Base-by-base conservation (phyloP, 768 basidiomycete genomes). In the Tulasnella sp. region DNA sequence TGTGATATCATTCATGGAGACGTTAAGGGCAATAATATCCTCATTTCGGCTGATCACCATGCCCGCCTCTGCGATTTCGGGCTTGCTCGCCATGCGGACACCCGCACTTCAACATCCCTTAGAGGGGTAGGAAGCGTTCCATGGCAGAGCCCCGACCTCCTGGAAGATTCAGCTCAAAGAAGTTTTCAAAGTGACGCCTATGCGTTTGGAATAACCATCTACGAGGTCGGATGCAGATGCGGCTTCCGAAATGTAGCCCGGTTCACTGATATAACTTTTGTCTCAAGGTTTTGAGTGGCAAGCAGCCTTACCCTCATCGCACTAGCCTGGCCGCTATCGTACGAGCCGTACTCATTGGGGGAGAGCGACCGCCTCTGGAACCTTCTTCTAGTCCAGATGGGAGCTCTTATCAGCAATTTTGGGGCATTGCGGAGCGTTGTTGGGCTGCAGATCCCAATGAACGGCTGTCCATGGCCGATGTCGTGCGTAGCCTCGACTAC, bases 41-140 rank as follows among this genome's bases (percentile, higher is more conserved):
- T 76, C 24, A 19, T 52, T 34, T 5, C 42, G 24, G 5, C 44
- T 5, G 40, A 44, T 10, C 24, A 48, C 14, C 31, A 44, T 36
- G 42, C 75, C 24, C 52, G 44, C 24, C 40, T 76, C 38, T 36
- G 75, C 39, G 75, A 76, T 18, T 76, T 76, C 27, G 75, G 75
- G 1, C 71, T 72, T 27, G 71, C 71, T 21, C 24, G 71, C 19
- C 34, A 36, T 5, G 71, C 19, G 3, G 14, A 14, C 18, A 27
- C 71, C 16, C 34, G 71, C 40, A 72, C 71, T 21, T n/a, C 71
- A 34, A 72, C 71, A 34, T 19, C 40, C 19, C 9, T 72, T 27
- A 72, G 27, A 10, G 71, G 71, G 36, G 71, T 31, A 7, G 71
- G 71, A 34, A 72, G 36, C 40, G n/a, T 42, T 72, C 71, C 34